Evolutionary conservation across 2,329 filamentous ascomycete species (phyloP).

Genomic region (Mariannaea sp.): DNA sequence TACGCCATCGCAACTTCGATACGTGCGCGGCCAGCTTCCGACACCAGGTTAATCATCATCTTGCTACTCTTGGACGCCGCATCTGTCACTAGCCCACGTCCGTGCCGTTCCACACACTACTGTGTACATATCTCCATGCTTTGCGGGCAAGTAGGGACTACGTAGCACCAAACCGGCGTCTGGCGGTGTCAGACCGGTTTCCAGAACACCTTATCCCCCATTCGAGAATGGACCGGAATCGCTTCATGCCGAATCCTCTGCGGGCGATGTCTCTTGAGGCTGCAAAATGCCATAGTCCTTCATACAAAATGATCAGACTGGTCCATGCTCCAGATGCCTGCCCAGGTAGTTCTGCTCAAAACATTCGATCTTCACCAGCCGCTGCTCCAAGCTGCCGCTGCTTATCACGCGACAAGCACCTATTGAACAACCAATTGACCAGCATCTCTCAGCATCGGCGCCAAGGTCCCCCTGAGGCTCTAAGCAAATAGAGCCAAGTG

Average conservation of each 20-base stretch:
- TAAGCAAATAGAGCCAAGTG: not conserved
- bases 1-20: not conserved
- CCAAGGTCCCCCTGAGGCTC: not conserved
- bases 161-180: not conserved
- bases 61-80: not conserved
- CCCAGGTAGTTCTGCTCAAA: not conserved
- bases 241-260: no score
- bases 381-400: not conserved
- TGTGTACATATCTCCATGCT: not conserved
- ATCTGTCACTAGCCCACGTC: not conserved
- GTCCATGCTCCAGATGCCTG: not conserved
- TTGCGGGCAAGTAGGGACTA: not conserved
- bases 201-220: no score
- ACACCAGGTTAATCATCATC: no score
- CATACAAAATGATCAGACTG: not conserved
- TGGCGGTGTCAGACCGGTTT: no score
- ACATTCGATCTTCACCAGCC: not conserved
- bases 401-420: not conserved
- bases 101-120: not conserved
- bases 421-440: not conserved
- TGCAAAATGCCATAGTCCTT: no score
- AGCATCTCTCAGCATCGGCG: not conserved
- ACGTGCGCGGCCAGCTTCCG: conserved; percentile 2
- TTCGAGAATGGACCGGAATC: no score
- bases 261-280: no score